These are phyloP conservation scores for Boletus vermiculosoides DNA, from an alignment of 768 basidiomycete species.

Conservation along the genomic window DNA sequence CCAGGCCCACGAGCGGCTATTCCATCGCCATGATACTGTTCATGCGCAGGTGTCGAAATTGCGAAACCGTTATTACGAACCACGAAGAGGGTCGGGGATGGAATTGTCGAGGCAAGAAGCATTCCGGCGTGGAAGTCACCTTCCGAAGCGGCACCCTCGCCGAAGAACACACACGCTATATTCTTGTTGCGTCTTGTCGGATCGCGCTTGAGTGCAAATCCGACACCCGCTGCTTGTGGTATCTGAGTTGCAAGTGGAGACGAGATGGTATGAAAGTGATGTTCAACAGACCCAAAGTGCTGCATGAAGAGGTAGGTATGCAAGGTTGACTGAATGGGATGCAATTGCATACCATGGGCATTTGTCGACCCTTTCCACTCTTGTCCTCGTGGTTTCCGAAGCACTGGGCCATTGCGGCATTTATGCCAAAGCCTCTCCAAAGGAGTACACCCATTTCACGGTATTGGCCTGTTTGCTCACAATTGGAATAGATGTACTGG, in stretches of 20 bases:
- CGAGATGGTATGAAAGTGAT: constrained; percentile 93
- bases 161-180: constrained; percentile 87
- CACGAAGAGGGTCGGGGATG: constrained; percentile 71
- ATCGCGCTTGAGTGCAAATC: constrained; percentile 81
- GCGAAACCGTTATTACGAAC: constrained; percentile 90
- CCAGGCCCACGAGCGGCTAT: constrained; percentile 88
- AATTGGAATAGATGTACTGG: not conserved
- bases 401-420: constrained; percentile 87
- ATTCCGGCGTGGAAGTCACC: constrained; percentile 95
- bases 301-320: constrained; percentile 31
- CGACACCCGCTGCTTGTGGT: constrained; percentile 92
- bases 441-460: constrained; percentile 89
- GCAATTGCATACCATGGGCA: constrained; percentile 73
- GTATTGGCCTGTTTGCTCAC: constrained; percentile 67
- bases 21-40: constrained; percentile 92
- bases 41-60: constrained; percentile 86
- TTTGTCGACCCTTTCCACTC: constrained; percentile 83
- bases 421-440: constrained; percentile 80
- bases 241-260: constrained; percentile 93
- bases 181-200: constrained; percentile 64
- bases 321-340: not conserved
- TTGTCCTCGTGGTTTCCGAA: constrained; percentile 83
- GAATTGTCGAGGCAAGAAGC: constrained; percentile 73
- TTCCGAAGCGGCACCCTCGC: constrained; percentile 92
- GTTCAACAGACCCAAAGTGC: constrained; percentile 82